A percentile compares a stretch with the other conserved stretches of the same genome.
Conservation (phyloP, 371 early-diverging fungal genomes). For the Nematocida sp. region DNA sequence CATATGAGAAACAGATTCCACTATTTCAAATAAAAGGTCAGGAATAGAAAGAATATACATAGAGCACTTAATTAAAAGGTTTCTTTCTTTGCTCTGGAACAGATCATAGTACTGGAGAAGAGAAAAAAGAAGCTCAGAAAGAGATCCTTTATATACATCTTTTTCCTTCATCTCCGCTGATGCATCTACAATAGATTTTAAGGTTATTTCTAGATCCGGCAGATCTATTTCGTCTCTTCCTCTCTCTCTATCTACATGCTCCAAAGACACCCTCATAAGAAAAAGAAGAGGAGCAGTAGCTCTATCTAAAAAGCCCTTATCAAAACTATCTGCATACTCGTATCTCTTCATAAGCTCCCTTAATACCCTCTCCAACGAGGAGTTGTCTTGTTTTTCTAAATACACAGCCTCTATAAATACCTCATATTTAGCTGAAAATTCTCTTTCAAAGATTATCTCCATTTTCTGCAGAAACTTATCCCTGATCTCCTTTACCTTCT, state of each 20-base stretch:
- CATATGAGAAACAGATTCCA: conserved; percentile 12
- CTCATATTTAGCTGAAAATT: conserved; percentile 37
- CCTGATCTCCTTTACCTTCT: conserved; percentile 30
- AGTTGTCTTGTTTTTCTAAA: conserved; percentile 39
- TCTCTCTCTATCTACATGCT: conserved; percentile 35
- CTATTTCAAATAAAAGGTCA: not conserved
- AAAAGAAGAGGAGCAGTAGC: conserved; percentile 36
- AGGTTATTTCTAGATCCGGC: conserved; percentile 26
- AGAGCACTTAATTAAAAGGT: conserved; percentile 37
- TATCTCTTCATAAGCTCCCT: conserved; percentile 46
- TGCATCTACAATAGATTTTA: conserved; percentile 42
- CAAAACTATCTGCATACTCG: conserved; percentile 52
- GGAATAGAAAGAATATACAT: conserved; percentile 28
- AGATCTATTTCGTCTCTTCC: conserved; percentile 31
- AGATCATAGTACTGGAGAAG: conserved; percentile 51
- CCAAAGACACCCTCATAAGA: conserved; percentile 43
- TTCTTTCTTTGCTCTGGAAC: conserved; percentile 32
- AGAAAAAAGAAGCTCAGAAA: conserved; percentile 19
- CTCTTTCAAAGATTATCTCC: conserved; percentile 43
- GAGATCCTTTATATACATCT: conserved; percentile 25
- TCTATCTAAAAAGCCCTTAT: conserved; percentile 29
- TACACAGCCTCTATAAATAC: conserved; percentile 35
- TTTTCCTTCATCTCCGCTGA: not conserved
- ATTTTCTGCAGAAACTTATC: conserved; percentile 31
- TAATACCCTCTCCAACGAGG: conserved; percentile 25